These are phyloP conservation scores for Malassezia caprae DNA, from an alignment of 1,284 basidiomycete genomes.

Conservation along the genomic window DNA sequence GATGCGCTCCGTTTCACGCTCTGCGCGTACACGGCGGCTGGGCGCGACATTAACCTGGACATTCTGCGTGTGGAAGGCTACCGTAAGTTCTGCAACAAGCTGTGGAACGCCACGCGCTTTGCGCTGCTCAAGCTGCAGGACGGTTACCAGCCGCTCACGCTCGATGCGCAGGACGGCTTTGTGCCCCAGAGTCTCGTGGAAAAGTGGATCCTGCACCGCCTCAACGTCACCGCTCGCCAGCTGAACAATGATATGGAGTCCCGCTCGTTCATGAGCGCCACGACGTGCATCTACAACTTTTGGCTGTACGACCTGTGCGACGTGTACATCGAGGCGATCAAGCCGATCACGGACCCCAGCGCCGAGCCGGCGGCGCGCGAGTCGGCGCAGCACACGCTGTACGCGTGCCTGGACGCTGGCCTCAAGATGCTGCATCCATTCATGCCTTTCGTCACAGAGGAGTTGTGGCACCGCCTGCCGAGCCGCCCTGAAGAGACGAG, in stretches of 20 bases:
- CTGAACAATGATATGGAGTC: slow-evolving; percentile 67
- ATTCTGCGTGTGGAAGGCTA: slow-evolving; percentile 96
- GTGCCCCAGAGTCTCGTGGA: slow-evolving; percentile 78
- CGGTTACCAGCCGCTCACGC: slow-evolving; percentile 32
- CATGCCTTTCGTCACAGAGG: slow-evolving; percentile 99
- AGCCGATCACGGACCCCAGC: slow-evolving; percentile 60
- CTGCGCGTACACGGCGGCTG: slow-evolving; percentile 78
- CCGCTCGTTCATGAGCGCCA: slow-evolving; percentile 86
- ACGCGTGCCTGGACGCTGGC: slow-evolving; percentile 84
- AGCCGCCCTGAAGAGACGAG: slow-evolving; percentile 69
- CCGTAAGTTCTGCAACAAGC: slow-evolving; percentile 97
- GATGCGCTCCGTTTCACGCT: slow-evolving; percentile 91
- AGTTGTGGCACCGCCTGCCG: slow-evolving; percentile 92
- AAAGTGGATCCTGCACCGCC: slow-evolving; percentile 88
- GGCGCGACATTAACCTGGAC: slow-evolving; percentile 56
- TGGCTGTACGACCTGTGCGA: slow-evolving; percentile 98
- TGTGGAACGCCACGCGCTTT: slow-evolving; percentile 98
- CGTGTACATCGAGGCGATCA: slow-evolving; percentile 90
- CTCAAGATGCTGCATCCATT: slow-evolving; percentile 86
- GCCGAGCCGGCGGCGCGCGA: slow-evolving; percentile 61
- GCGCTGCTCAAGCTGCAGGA: slow-evolving; percentile 53
- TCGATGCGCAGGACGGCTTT: slow-evolving; percentile 49
- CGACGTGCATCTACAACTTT: slow-evolving; percentile 76
- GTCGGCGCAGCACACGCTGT: slow-evolving; percentile 90
- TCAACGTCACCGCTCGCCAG: slow-evolving; percentile 68